Conservation (phyloP, 371 early-diverging fungal genomes). For the Rhizomucor miehei region DNA sequence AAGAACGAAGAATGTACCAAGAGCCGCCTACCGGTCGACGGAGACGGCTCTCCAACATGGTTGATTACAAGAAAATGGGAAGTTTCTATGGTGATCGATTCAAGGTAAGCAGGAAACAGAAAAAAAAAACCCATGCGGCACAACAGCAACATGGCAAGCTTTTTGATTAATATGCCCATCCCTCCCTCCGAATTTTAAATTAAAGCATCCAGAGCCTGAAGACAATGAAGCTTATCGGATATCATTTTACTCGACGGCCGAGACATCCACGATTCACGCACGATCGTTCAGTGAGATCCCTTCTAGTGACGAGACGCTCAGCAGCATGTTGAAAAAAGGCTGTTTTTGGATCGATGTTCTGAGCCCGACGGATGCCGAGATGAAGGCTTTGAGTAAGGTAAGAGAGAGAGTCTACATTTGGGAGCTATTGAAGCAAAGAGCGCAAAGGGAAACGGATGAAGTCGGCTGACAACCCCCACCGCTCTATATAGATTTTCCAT, state of each 20-base stretch:
- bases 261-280: constrained; percentile 42
- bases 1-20: constrained; percentile 6
- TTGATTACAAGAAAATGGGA: constrained; percentile 7
- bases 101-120: constrained; percentile 13
- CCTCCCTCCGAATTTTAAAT: not conserved
- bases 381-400: constrained; percentile 61
- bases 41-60: constrained; percentile 18
- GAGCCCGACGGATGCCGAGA: constrained; percentile 73
- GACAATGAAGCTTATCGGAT: constrained; percentile 36
- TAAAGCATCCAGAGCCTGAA: constrained; percentile 13
- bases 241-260: constrained; percentile 37
- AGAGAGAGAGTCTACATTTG: not conserved
- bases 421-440: no score
- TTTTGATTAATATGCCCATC: not conserved
- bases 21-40: constrained; percentile 4
- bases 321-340: constrained; percentile 41
- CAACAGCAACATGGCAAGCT: not conserved
- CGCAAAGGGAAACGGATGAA: no score
- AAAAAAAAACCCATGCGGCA: not conserved
- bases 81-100: constrained; percentile 17
- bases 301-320: constrained; percentile 21
- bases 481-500: constrained; percentile 48
- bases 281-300: constrained; percentile 39
- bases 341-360: constrained; percentile 87
- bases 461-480: not conserved